These are phyloP conservation scores for Psidium friedrichsthalianum DNA, from an alignment of 345 rosid genomes.

Conservation along the genomic window DNA sequence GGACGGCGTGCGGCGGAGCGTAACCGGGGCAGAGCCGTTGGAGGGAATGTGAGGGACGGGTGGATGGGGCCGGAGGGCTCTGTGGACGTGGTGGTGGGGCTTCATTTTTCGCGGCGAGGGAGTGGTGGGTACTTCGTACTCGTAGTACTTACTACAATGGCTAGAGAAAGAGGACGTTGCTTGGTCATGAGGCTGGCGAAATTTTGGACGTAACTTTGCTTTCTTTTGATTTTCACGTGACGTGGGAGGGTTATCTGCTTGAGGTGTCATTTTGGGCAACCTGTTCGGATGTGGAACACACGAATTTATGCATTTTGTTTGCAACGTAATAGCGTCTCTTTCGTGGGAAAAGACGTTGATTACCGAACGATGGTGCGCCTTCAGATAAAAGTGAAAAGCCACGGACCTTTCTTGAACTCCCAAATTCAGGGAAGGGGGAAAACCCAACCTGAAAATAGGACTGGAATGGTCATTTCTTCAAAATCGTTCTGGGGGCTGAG, in stretches of 20 bases:
- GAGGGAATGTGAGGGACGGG: background rate
- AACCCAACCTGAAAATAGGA: too few species aligned
- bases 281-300: background rate
- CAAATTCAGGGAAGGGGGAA: too few species aligned
- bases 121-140: background rate
- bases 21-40: background rate
- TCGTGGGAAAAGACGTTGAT: background rate
- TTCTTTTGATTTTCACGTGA: background rate
- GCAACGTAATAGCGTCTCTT: background rate
- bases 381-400: background rate
- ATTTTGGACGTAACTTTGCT: background rate
- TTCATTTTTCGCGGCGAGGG: background rate
- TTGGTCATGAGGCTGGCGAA: too few species aligned
- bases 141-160: background rate
- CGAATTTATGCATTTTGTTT: background rate
- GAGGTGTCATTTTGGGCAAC: background rate
- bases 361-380: background rate
- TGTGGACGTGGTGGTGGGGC: background rate
- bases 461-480: too few species aligned
- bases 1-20: background rate
- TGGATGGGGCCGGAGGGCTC: background rate
- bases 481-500: background rate
- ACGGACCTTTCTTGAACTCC: too few species aligned
- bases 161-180: background rate
- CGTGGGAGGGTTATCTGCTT: background rate